phyloP scores from a whole-genome alignment of 352 stramenopile genomes.

The Phytopythium sindhum region DNA sequence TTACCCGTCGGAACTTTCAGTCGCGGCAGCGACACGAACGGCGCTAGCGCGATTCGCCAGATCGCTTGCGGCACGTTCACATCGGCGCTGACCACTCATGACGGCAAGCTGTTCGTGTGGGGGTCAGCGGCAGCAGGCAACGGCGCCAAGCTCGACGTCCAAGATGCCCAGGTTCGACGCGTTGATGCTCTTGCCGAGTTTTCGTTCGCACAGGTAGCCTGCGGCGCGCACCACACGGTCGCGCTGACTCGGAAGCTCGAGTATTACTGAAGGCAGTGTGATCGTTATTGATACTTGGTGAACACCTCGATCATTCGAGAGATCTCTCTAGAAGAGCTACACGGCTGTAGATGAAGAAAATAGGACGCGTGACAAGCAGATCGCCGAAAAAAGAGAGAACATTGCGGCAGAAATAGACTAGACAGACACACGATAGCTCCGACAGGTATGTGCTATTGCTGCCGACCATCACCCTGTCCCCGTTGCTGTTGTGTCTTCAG shows the following conservation, averaged over 20 bases:
- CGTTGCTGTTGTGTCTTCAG: not conserved
- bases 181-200: conserved; percentile 46
- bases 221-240: conserved; percentile 65
- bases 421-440: not conserved
- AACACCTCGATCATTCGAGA: not conserved
- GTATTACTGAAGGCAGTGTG: conserved; percentile 25
- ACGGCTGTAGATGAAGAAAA: not conserved
- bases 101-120: conserved; percentile 70
- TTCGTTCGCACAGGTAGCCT: conserved; percentile 48
- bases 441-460: not conserved
- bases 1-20: conserved; percentile 15
- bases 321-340: not conserved
- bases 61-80: conserved; percentile 69
- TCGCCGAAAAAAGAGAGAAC: not conserved
- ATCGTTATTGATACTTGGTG: not conserved
- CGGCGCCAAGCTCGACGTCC: conserved; percentile 40
- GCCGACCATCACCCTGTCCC: not conserved
- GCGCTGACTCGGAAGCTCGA: conserved; percentile 46
- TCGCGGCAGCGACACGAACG: conserved; percentile 2
- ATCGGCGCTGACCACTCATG: conserved; percentile 41
- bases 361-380: not conserved
- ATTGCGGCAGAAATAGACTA: conserved; percentile 6
- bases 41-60: conserved; percentile 18
- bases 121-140: conserved; percentile 71
- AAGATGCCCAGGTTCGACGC: conserved; percentile 49